Base-by-base conservation (phyloP, 139 green algal genomes). In the Chlamydomonas schloesseri region DNA sequence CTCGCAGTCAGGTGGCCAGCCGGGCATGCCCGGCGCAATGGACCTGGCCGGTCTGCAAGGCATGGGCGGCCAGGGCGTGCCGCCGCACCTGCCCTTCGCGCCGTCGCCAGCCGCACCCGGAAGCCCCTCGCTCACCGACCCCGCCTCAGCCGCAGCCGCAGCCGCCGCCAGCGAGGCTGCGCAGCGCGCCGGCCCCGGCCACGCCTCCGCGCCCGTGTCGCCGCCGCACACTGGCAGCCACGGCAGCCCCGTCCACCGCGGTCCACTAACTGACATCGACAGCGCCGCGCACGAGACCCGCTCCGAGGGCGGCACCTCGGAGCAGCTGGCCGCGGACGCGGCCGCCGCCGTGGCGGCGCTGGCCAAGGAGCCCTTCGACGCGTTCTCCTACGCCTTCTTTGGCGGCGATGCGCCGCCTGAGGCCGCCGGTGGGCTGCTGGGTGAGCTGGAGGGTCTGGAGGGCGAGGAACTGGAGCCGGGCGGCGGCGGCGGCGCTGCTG, bases 331-430 rank as follows among this genome's bases (percentile, higher is more conserved):
- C 20, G 82, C 76, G 3, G 57, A 73, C n/a, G 87, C 82, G 47
- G 76, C 71, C 34, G 86, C 87, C 33, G 46, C 71, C 84, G 34
- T 69, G 11, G 36, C 82, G 55, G 87, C 77, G 60, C 33, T 70
- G 73, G 71, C 74, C 15, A 73, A 83, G 55, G 75, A 71, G 87
- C 62, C 83, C 34, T 91, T 91, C 53, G 68, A 91, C n/a, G 82
- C 80, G 29, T 92, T 94, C 85, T 87, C 82, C 33, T 92, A 91
- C 82, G 88, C 82, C 34, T 92, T 94, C 71, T 92, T 94, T 58
- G 89, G 89, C 31, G 8, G 8, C 42, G 42, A 50, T 8, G 42
- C 42, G 42, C 77, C 73, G 21, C 73, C 86, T 3, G 79, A 85
- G 21, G 57, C 71, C 26, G 53, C 50, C 28, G 73, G 87, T 24